phyloP scores from a whole-genome alignment of 2,329 filamentous ascomycete genomes.

The Paraconiothyrium sp. region DNA sequence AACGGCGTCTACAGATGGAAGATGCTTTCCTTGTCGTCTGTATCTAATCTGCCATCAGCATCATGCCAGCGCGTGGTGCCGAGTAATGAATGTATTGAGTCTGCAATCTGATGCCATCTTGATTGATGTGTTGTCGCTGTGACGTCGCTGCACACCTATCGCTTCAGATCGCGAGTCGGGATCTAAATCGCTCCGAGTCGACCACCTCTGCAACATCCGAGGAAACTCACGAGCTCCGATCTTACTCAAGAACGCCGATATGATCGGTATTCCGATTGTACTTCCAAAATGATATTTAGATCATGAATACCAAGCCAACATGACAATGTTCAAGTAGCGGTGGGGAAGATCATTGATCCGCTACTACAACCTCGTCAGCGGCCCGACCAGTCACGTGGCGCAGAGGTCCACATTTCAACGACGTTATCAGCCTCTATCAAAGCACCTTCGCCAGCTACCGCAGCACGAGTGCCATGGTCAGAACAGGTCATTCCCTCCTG shows the following conservation, averaged over 20 bases:
- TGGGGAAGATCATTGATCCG: background rate
- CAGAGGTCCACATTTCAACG: background rate
- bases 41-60: slow-evolving; percentile 16
- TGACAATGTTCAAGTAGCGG: background rate
- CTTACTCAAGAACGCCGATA: too few species aligned
- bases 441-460: background rate
- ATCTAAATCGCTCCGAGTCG: too few species aligned
- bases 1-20: slow-evolving; percentile 20
- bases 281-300: background rate
- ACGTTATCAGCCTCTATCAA: background rate
- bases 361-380: background rate
- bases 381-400: background rate
- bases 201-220: too few species aligned
- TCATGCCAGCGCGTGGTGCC: slow-evolving; percentile 9
- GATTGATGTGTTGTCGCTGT: background rate
- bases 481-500: background rate
- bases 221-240: too few species aligned
- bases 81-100: slow-evolving; percentile 22
- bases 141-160: background rate
- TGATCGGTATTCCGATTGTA: too few species aligned
- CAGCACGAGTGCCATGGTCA: background rate
- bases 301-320: background rate
- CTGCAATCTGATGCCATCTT: background rate
- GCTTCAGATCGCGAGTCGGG: background rate
- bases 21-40: slow-evolving; percentile 13